Base-by-base conservation (phyloP, 768 basidiomycete genomes). In the Hemileccinum rubropunctum region DNA sequence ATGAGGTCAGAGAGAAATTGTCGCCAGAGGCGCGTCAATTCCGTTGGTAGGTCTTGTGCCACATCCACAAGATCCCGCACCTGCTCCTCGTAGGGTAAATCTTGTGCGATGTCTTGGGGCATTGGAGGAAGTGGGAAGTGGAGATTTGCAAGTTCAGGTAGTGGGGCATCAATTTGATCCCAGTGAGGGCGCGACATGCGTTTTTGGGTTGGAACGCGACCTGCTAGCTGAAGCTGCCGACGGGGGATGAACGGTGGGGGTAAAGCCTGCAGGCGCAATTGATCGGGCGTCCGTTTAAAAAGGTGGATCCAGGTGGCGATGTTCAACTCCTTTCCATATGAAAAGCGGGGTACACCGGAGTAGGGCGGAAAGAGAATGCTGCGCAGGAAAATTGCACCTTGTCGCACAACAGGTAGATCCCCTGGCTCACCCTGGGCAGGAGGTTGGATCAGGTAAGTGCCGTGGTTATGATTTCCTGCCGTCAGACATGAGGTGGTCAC, bases 21-120 rank as follows among this genome's bases (percentile, higher is more conserved):
- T 21, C 8, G 10, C 49, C 49, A 50, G 3, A 50, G 37, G 0
- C 12, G n/a, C 5, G 43, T 45, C 43, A 50, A 7, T n/a, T 38
- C n/a, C 6, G 12, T 1, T 4, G 43, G 30, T 9, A 50, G 17
- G 17, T 50, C 13, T 17, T 39, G 20, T 2, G 20, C 49, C 32
- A 33, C 7, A 9, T 45, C 49, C n/a, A 30, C 49, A 2, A 33
- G 3, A 34, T 50, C 44, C 13, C 27, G 20, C 17, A 45, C 32
- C 8, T 45, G 43, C 17, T 50, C 43, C n/a, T 50, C 49, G 8
- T 50, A 50, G 3, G 43, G 43, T 10, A 45, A 14, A 39, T 50
- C 49, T 1, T 44, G 21, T 12, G 30, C 23, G 14, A 50, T 14
- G 3, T 50, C 49, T 15, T 40, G 43, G 3, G 37, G 43, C 12